Conservation (phyloP, 116 monocot species). For the Papilionanthe hybrid region DNA sequence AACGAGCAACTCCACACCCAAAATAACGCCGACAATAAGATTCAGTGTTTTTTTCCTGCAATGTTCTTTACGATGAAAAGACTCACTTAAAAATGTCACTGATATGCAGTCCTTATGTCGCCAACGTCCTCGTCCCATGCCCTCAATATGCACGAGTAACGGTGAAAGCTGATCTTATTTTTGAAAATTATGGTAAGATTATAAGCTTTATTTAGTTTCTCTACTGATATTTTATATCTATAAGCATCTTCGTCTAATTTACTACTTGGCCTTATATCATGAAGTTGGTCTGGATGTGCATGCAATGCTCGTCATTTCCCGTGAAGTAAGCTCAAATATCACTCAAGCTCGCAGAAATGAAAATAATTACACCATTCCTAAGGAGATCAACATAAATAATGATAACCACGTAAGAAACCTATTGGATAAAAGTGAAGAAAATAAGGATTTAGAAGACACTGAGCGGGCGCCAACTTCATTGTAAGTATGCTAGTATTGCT, state of each 20-base stretch:
- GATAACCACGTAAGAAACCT: slow-evolving; percentile 28
- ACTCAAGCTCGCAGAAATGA: slow-evolving; percentile 10
- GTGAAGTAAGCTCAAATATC: slow-evolving; percentile 24
- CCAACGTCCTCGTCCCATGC: slow-evolving; percentile 55
- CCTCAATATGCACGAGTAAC: slow-evolving; percentile 70
- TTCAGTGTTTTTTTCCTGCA: too few species aligned
- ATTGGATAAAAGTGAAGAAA: slow-evolving; percentile 18
- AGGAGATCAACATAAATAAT: slow-evolving; percentile 51
- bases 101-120: slow-evolving; percentile 62
- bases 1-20: too few species aligned
- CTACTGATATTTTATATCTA: not conserved
- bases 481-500: slow-evolving; percentile 29
- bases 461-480: slow-evolving; percentile 20
- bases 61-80: not conserved
- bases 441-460: slow-evolving; percentile 12
- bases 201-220: not conserved
- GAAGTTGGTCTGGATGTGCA: slow-evolving; percentile 90
- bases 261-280: slow-evolving; percentile 8
- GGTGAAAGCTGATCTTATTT: slow-evolving; percentile 75
- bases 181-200: slow-evolving; percentile 85
- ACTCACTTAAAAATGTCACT: not conserved
- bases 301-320: slow-evolving; percentile 50
- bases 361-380: slow-evolving; percentile 28
- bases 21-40: too few species aligned
- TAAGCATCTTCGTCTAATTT: not conserved